These are phyloP conservation scores for Neoascochyta sp. DNA, from an alignment of 2,329 filamentous ascomycete genomes.

Conservation along the genomic window DNA sequence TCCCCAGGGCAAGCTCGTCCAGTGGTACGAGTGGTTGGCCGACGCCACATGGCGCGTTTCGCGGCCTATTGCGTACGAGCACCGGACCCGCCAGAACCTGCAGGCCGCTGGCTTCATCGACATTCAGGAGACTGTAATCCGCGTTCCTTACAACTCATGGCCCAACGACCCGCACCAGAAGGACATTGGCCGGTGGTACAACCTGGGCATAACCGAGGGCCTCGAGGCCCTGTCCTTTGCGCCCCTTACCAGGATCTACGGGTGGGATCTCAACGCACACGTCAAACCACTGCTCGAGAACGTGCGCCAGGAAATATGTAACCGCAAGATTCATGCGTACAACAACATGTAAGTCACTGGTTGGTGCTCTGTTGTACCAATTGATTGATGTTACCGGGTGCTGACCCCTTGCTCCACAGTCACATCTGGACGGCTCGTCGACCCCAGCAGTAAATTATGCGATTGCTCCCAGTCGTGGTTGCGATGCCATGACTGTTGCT, in stretches of 20 bases:
- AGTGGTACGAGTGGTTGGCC: conserved; percentile 68
- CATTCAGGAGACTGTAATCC: conserved; percentile 65
- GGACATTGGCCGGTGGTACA: conserved; percentile 77
- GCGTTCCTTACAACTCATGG: conserved; percentile 73
- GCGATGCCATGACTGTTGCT: conserved; percentile 13
- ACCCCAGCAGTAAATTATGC: conserved; percentile 38
- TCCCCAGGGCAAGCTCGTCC: conserved; percentile 54
- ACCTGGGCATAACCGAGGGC: conserved; percentile 69
- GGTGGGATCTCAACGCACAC: conserved; percentile 56
- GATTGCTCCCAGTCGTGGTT: conserved; percentile 8
- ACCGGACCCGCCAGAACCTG: conserved; percentile 59
- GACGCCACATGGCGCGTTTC: conserved; percentile 63
- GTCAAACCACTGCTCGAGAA: conserved; percentile 60
- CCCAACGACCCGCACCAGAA: conserved; percentile 60
- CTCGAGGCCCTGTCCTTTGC: conserved; percentile 70
- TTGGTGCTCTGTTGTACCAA: conserved; percentile 17
- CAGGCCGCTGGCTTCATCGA: conserved; percentile 73
- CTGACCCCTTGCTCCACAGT: conserved; percentile 38
- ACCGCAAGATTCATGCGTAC: conserved; percentile 66
- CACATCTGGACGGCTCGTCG: conserved; percentile 49
- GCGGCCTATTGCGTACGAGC: conserved; percentile 63
- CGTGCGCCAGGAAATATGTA: conserved; percentile 66
- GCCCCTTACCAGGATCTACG: conserved; percentile 64
- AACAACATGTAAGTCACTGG: conserved; percentile 66
- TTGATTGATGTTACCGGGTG: conserved; percentile 20